These are phyloP conservation scores for Phytophthora capsici DNA, from an alignment of 352 stramenopile genomes.

Conservation along the genomic window DNA sequence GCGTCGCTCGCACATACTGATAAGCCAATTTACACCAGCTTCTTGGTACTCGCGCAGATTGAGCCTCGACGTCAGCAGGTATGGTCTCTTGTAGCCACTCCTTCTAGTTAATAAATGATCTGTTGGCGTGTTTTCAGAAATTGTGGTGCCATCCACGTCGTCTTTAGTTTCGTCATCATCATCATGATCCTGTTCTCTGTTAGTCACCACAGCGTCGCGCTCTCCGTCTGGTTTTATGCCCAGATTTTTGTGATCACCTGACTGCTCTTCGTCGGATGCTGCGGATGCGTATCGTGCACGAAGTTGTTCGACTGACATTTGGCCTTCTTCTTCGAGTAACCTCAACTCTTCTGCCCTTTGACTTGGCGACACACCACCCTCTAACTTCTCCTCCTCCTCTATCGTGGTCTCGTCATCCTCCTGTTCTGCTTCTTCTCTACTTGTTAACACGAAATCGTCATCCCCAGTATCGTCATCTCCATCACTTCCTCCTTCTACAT, in stretches of 20 bases:
- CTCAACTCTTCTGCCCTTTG: slow-evolving; percentile 86
- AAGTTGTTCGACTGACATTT: slow-evolving; percentile 93
- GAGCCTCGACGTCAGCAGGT: slow-evolving; percentile 70
- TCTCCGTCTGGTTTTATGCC: background rate
- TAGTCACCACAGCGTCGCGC: slow-evolving; percentile 9
- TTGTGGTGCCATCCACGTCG: background rate
- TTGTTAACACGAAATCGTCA: slow-evolving; percentile 27
- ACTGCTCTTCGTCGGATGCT: slow-evolving; percentile 17
- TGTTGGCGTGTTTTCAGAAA: slow-evolving; percentile 3
- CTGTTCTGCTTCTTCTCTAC: slow-evolving; percentile 44
- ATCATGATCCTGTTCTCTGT: slow-evolving; percentile 4
- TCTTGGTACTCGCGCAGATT: slow-evolving; percentile 82
- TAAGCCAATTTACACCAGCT: slow-evolving; percentile 97
- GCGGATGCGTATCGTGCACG: slow-evolving; percentile 49
- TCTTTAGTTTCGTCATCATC: slow-evolving; percentile 3
- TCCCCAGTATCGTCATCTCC: slow-evolving; percentile 18
- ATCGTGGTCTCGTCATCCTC: slow-evolving; percentile 93
- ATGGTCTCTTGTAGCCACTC: slow-evolving; percentile 65
- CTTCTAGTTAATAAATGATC: slow-evolving; percentile 13
- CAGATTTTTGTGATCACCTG: slow-evolving; percentile 1
- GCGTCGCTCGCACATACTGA: slow-evolving; percentile 96
- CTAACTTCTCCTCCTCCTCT: slow-evolving; percentile 75
- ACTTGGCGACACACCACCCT: slow-evolving; percentile 41
- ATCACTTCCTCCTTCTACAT: slow-evolving; percentile 3
- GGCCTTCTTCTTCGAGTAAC: slow-evolving; percentile 87